Evolutionary conservation across 2,329 filamentous ascomycete genomes (phyloP).

Genomic region (Whalleya microplaca): DNA sequence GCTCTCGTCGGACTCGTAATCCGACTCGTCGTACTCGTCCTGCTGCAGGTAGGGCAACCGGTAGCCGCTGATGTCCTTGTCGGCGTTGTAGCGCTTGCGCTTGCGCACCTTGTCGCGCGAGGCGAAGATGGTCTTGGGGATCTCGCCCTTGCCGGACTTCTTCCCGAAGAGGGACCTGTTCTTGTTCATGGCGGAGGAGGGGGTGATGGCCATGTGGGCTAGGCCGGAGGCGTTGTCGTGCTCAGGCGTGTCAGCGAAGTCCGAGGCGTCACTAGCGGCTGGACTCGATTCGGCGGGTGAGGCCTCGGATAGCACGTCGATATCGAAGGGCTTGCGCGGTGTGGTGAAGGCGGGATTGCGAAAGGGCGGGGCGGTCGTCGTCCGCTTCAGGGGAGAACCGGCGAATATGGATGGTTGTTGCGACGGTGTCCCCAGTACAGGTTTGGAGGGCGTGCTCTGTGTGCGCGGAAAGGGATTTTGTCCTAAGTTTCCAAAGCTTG

Average conservation of each 20-base stretch:
- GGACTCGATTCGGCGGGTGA: conserved; percentile 65
- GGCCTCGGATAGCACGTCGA: conserved; percentile 56
- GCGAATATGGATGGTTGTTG: conserved; percentile 49
- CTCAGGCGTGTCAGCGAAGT: conserved; percentile 57
- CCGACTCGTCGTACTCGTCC: conserved; percentile 49
- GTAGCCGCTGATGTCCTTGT: conserved; percentile 55
- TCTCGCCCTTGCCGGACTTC: conserved; percentile 67
- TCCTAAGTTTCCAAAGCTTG: conserved; percentile 42
- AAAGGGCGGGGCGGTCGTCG: conserved; percentile 55
- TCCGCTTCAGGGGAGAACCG: conserved; percentile 46
- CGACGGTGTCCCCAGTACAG: conserved; percentile 34
- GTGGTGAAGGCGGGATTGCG: conserved; percentile 69
- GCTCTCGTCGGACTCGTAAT: conserved; percentile 55
- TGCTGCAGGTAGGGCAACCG: conserved; percentile 48
- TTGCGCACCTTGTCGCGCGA: conserved; percentile 54
- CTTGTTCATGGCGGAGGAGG: conserved; percentile 53
- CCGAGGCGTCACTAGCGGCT: conserved; percentile 60
- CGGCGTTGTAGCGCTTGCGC: conserved; percentile 55
- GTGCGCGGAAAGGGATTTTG: conserved; percentile 32
- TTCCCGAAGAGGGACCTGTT: conserved; percentile 43
- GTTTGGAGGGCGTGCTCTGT: conserved; percentile 45
- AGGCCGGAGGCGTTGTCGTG: conserved; percentile 49
- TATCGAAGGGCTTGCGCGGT: conserved; percentile 60
- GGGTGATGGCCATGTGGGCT: conserved; percentile 50
- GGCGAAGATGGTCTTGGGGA: conserved; percentile 49